Base-by-base conservation (phyloP, 306 rosid genomes). In the Inga laurina region DNA sequence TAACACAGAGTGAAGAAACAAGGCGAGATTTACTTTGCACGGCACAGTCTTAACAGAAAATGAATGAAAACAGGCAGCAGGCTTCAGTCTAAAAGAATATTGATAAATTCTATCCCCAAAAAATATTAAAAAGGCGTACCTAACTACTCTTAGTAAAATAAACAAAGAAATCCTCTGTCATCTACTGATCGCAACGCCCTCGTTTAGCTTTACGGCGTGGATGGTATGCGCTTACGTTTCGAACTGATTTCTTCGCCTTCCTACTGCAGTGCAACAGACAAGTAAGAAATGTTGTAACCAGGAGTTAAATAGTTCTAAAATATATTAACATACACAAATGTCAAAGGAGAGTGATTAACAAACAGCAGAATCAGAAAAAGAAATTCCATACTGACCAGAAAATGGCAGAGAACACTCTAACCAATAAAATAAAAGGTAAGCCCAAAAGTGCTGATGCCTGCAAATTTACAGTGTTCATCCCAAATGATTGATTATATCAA, bases 381-480 rank as follows among this genome's bases (percentile, higher is more conserved):
- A 41, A 11, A 62, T 21, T 71, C 65, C 73, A 81, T 39, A 91
- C 97, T 87, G 72, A 93, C 99, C 97, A 54, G 88, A 91, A 89
- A 83, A 88, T 61, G 81, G 94, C 91, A 70, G 98, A 90, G 75
- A 82, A 79, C 27, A 83, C 67, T 86, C 94, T 92, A 83, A 91
- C 91, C 78, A 92, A 83, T 67, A 92, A 27, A 80, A 92, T 88
- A 70, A 97, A 79, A 48, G 99, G 98, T 16, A 94, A 86, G 73
- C 97, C 98, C 90, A 97, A 88, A 72, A 94, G 83, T 56, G 97
- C 97, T 70, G 98, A 97, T 80, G 99, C 98, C 99, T 97, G 97
- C 80, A 96, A 77, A 46, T 77, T 80, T 48, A 82, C 81, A 68
- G 46, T 46, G 68, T 44, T 83, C 79, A 85, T 81, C 69, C 41